phyloP scores from a whole-genome alignment of 495 filamentous ascomycete genomes.

The Xylaria palmicola region DNA sequence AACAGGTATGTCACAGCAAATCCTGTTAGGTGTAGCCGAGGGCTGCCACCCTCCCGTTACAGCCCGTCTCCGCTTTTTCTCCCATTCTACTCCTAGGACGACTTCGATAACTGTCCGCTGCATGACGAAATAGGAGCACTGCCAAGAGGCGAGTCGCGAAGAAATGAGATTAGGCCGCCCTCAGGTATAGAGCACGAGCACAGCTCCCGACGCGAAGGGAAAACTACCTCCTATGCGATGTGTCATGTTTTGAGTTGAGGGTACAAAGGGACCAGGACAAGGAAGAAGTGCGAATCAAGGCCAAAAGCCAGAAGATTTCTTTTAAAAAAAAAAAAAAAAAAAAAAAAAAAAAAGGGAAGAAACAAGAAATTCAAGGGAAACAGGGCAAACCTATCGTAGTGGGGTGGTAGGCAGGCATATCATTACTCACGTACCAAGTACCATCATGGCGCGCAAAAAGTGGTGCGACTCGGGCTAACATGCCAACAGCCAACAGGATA shows the following conservation, averaged over 20 bases:
- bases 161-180: neutral
- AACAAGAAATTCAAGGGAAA: neutral
- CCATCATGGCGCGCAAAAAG: neutral
- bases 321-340: neutral
- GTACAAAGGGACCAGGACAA: neutral
- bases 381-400: no score
- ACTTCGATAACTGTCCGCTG: no score
- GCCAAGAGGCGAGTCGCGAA: no score
- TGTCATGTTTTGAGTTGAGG: neutral
- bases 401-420: neutral
- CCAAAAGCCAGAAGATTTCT: neutral
- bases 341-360: neutral
- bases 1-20: neutral
- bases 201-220: neutral
- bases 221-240: neutral
- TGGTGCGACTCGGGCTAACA: neutral
- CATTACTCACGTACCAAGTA: neutral
- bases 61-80: neutral
- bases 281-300: neutral
- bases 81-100: neutral
- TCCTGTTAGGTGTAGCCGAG: neutral
- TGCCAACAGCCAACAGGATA: neutral
- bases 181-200: neutral
- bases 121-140: neutral
- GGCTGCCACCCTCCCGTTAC: neutral